Evolutionary conservation across 2,329 filamentous ascomycete species (phyloP), one percentile per base, ranked within the genome.

Genomic region (Orbilia javanica): DNA sequence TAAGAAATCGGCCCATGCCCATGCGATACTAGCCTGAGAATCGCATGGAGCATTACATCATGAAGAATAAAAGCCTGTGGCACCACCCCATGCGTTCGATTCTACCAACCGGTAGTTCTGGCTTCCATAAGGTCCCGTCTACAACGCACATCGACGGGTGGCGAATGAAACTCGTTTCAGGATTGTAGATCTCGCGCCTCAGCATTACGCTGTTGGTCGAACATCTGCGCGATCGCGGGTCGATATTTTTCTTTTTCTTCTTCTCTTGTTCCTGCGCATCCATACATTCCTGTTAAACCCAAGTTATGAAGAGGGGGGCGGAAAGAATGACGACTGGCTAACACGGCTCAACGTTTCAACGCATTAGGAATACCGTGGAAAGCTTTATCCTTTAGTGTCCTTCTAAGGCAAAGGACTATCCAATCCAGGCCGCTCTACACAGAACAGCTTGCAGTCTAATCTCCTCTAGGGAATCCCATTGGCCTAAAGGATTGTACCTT

Each of bases 101-200:
- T 55, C 20, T 44, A 44, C 53, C 71, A 25, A 55, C 60, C 66
- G 72, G 72, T 70, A 36, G 34, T 36, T 53, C n/a, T 39, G 1
- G 10, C 36, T 39, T 48, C 36, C 36, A 57, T 7, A 36, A n/a
- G 22, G 36, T 46, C 53, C 11, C 66, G 60, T 66, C 48, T 50
- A 65, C 66, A 64, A 62, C 36, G 50, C 73, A 68, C 63, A 36
- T 44, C 48, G 55, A 39, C 60, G 25, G 67, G 73, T 77, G 73
- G 73, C 73, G 66, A 77, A 77, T 64, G 62, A 62, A 52, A 52
- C n/a, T 29, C 67, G 74, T 78, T 78, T 78, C 74, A 78, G 74
- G 63, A 48, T 31, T 55, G 67, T 46, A 55, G 67, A 78, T 78
- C 74, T 67, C n/a, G 22, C 31, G 52, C 22, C n/a, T n/a, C 20